These are phyloP conservation scores for Xylaria intraflava DNA, from an alignment of 495 filamentous ascomycete species.

Conservation along the genomic window DNA sequence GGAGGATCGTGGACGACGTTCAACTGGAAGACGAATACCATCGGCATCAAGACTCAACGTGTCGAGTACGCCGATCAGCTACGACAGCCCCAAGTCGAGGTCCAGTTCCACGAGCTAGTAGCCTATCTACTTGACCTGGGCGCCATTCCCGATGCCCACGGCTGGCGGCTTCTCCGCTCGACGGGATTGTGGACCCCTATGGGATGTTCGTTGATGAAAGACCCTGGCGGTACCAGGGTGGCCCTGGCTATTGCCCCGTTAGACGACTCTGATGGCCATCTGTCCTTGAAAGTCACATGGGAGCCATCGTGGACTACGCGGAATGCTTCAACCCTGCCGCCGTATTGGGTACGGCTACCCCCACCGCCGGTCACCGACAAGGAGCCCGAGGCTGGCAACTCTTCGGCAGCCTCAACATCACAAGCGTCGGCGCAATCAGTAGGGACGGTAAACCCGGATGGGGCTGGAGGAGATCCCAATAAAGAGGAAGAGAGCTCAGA, in stretches of 20 bases:
- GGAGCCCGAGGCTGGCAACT: neutral
- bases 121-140: slow-evolving; percentile 58
- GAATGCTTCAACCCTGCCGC: slow-evolving; percentile 47
- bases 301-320: slow-evolving; percentile 51
- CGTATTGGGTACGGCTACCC: slow-evolving; percentile 53
- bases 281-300: slow-evolving; percentile 53
- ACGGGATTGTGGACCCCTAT: slow-evolving; percentile 59
- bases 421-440: neutral
- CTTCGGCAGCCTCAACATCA: neutral
- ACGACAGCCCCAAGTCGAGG: slow-evolving; percentile 57
- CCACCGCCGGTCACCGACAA: slow-evolving; percentile 25
- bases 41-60: slow-evolving; percentile 53
- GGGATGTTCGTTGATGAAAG: slow-evolving; percentile 51
- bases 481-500: no score
- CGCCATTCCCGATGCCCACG: slow-evolving; percentile 51
- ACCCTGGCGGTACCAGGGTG: slow-evolving; percentile 44
- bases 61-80: slow-evolving; percentile 61
- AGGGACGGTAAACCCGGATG: neutral
- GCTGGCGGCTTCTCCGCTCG: slow-evolving; percentile 50
- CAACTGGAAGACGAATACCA: slow-evolving; percentile 56
- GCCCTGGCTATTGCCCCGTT: slow-evolving; percentile 51
- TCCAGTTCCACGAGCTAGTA: slow-evolving; percentile 55
- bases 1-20: slow-evolving; percentile 59
- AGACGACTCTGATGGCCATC: slow-evolving; percentile 57
- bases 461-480: slow-evolving; percentile 10